Conservation (phyloP, 768 basidiomycete species). For the Russula ochroleuca region DNA sequence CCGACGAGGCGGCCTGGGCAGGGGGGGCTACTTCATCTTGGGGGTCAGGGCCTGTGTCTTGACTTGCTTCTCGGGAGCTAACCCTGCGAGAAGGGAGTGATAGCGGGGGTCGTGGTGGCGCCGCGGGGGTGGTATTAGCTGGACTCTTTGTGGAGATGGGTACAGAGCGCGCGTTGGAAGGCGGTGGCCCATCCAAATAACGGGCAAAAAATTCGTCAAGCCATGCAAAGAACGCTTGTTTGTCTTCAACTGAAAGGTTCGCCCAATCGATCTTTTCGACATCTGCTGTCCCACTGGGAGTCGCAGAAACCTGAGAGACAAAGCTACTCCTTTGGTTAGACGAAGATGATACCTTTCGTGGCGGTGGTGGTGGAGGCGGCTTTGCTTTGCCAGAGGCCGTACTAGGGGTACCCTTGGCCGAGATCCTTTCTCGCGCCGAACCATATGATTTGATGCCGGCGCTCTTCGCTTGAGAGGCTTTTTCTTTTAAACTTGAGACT, state of each 20-base stretch:
- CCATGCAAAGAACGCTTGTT: conserved; percentile 70
- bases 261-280: conserved; percentile 57
- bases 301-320: background rate
- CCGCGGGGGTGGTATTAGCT: background rate
- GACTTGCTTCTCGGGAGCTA: background rate
- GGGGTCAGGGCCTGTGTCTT: background rate
- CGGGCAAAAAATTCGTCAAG: conserved; percentile 75
- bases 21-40: background rate
- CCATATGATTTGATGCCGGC: conserved; percentile 14
- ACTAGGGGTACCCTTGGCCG: background rate
- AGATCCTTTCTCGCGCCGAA: conserved; percentile 8
- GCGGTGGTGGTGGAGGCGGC: conserved; percentile 2
- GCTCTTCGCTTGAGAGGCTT: conserved; percentile 12
- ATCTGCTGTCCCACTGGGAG: conserved; percentile 4
- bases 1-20: background rate
- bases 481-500: conserved; percentile 21
- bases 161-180: conserved; percentile 1
- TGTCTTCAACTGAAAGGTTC: conserved; percentile 62
- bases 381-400: conserved; percentile 5
- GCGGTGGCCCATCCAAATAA: conserved; percentile 32
- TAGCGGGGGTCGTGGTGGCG: background rate
- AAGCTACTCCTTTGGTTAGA: background rate
- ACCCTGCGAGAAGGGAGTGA: conserved; percentile 3
- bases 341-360: background rate
- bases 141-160: background rate